phyloP scores from a whole-genome alignment of 768 basidiomycete genomes.

The Termitomyces heimii region DNA sequence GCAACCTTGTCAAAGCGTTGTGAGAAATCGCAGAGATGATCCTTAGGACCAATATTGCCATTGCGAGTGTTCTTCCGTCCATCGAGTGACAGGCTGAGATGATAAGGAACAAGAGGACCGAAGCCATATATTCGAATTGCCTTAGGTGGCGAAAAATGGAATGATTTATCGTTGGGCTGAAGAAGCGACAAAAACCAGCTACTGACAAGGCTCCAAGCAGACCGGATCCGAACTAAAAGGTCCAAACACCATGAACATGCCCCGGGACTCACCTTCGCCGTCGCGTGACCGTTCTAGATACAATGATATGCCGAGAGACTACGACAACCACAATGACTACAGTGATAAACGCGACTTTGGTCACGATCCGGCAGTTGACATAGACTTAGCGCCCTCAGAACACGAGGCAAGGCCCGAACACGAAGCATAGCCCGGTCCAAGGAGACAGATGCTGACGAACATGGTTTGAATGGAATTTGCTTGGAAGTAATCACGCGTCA shows the following conservation, averaged over 20 bases:
- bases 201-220: no score
- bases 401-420: neutral
- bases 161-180: no score
- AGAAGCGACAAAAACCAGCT: no score
- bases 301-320: conserved; percentile 6
- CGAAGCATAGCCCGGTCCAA: no score
- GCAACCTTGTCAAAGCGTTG: neutral
- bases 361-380: neutral
- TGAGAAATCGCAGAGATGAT: no score
- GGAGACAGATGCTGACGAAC: no score
- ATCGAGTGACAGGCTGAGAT: neutral
- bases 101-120: neutral
- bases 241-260: conserved; percentile 12
- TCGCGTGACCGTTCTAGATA: conserved; percentile 15
- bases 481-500: no score
- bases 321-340: neutral
- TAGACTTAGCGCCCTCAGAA: neutral
- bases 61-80: neutral
- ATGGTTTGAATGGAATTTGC: no score
- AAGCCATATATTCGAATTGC: no score
- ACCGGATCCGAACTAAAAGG: no score
- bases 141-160: no score
- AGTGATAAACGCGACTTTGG: conserved; percentile 10
- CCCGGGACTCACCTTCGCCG: conserved; percentile 13
- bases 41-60: neutral